Evolutionary conservation across 768 basidiomycete genomes (phyloP).

Genomic region (Artomyces pyxidatus): DNA sequence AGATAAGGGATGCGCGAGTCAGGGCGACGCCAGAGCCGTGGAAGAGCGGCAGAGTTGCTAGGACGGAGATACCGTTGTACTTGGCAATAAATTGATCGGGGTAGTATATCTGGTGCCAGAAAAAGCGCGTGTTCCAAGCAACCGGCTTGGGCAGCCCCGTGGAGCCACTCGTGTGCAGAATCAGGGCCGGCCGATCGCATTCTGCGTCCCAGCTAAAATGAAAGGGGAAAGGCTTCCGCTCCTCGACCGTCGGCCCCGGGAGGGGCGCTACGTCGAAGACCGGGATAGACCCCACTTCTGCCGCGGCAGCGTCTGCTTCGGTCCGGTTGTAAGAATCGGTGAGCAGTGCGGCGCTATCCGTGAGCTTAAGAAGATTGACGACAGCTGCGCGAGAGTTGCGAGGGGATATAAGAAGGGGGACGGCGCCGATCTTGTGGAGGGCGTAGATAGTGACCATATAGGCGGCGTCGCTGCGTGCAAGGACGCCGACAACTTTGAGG

Average conservation of each 20-base stretch:
- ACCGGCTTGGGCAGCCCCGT: slow-evolving; percentile 3
- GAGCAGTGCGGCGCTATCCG: slow-evolving; percentile 1
- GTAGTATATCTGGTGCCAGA: slow-evolving; percentile 3
- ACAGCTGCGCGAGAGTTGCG: slow-evolving; percentile 5
- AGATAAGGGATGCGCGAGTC: background rate
- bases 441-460: slow-evolving; percentile 9
- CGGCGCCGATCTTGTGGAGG: slow-evolving; percentile 2
- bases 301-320: slow-evolving; percentile 3
- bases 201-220: background rate
- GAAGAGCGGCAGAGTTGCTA: slow-evolving; percentile 5
- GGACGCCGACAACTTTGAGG: slow-evolving; percentile 3
- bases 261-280: background rate
- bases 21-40: slow-evolving; percentile 3
- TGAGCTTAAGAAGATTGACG: slow-evolving; percentile 6
- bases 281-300: background rate
- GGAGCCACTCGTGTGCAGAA: slow-evolving; percentile 2
- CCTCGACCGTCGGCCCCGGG: background rate
- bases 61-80: slow-evolving; percentile 3
- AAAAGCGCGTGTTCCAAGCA: background rate
- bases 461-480: slow-evolving; percentile 2
- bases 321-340: slow-evolving; percentile 3
- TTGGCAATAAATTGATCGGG: slow-evolving; percentile 4
- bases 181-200: background rate
- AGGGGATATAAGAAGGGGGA: slow-evolving; percentile 4
- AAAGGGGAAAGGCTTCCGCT: slow-evolving; percentile 4